phyloP scores from a whole-genome alignment of 129 eudicot genomes.

The Ambrosia artemisiifolia region DNA sequence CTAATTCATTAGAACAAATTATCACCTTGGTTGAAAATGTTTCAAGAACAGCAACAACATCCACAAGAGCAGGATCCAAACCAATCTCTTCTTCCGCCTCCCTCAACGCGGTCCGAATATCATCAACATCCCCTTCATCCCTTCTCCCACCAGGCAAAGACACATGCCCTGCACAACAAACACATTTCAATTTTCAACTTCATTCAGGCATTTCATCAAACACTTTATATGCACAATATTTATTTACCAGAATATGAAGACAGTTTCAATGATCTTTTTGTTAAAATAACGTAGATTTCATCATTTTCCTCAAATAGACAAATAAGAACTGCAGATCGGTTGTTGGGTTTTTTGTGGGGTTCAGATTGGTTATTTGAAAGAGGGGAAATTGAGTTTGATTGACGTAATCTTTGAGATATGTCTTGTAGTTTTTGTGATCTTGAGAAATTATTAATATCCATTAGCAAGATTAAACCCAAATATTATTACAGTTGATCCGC shows the following conservation, averaged over 20 bases:
- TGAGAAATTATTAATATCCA: conserved; percentile 6
- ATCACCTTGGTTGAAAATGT: conserved; percentile 51
- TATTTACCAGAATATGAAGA: conserved; percentile 53
- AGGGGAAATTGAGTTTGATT: conserved; percentile 3
- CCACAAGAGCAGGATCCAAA: conserved; percentile 63
- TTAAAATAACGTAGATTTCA: conserved; percentile 56
- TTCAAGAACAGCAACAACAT: conserved; percentile 57
- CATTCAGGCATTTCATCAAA: conserved; percentile 8
- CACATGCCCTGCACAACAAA: conserved; percentile 53
- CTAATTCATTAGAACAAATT: neutral
- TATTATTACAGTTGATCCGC: too few species aligned
- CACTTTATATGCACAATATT: neutral
- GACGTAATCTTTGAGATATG: conserved; percentile 40
- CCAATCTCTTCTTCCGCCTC: conserved; percentile 89
- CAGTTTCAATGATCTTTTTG: conserved; percentile 47
- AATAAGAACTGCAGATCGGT: conserved; percentile 56
- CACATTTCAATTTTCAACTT: neutral
- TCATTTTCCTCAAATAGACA: conserved; percentile 44
- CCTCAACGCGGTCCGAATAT: conserved; percentile 59
- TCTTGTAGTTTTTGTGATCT: conserved; percentile 38
- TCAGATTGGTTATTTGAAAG: conserved; percentile 9
- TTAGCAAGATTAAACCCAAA: neutral
- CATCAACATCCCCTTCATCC: conserved; percentile 54
- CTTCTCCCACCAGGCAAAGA: conserved; percentile 72
- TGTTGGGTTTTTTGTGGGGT: conserved; percentile 13